Base-by-base conservation (phyloP, 176 grass and related monocot genomes). In the Neostapfia colusana region DNA sequence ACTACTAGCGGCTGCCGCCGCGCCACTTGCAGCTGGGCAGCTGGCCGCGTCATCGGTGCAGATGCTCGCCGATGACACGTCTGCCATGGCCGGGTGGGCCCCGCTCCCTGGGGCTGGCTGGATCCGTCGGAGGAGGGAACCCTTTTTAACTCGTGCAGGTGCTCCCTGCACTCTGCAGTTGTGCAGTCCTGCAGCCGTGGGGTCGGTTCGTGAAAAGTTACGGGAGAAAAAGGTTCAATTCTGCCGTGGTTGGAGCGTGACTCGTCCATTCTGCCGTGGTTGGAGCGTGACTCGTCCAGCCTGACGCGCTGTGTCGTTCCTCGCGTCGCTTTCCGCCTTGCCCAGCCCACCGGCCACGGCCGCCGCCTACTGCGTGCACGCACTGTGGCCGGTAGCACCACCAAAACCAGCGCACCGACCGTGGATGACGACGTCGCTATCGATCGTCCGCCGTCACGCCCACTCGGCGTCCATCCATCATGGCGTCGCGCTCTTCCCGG, bases 21-120 rank as follows among this genome's bases (percentile, higher is more conserved):
- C 10, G 0, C 42, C 10, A 36, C 46, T 55, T 50, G 34, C 31
- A 35, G 65, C 55, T 37, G 61, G n/a, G n/a, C n/a, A n/a, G n/a
- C n/a, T n/a, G n/a, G n/a, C n/a, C 36, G 48, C 55, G 4, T 7
- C 55, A 79, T 79, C 36, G 48, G 69, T 43, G 79, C 62, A 67
- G 66, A 68, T 7, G 37, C 50, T 73, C 26, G n/a, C 74, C 67
- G 79, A 67, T 79, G 79, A 67, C 85, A 78, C 67, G 17, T 51
- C 74, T 7, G 49, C 3, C 41, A 13, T 8, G 74, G 8, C 10
- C 39, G 72, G 16, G 48, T 7, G 74, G 79, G 64, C 0, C 49
- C 61, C 20, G 26, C 41, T 8, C 13, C 15, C 3, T 45, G 67
- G 12, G 48, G 48, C 3, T 40, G 43, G 46, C 58, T 6, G 60